Conservation (phyloP, 306 rosid genomes). For the Luffa aegyptiaca region DNA sequence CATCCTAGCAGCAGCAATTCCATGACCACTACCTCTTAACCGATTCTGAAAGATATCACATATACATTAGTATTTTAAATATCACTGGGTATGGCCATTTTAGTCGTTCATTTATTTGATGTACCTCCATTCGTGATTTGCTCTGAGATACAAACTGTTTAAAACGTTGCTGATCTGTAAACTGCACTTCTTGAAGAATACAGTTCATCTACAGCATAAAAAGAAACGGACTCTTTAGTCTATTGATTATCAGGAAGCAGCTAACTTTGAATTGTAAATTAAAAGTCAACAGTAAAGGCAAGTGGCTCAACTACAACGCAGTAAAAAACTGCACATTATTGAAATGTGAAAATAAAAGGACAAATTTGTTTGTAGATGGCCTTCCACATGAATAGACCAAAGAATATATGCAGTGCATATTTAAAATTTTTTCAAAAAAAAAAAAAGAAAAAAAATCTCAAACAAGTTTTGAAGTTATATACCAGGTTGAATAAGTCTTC, state of each 20-base stretch:
- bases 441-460: not conserved
- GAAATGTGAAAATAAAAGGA: not conserved
- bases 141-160: constrained; percentile 94
- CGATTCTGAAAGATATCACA: constrained; percentile 50
- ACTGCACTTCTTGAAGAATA: constrained; percentile 91
- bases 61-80: not conserved
- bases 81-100: not conserved
- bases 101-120: not conserved
- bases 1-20: constrained; percentile 96
- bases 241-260: constrained; percentile 13
- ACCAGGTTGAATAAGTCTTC: constrained; percentile 92
- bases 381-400: not conserved
- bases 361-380: not conserved
- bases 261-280: not conserved
- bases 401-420: not conserved
- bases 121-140: constrained; percentile 97
- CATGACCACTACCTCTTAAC: constrained; percentile 94
- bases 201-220: constrained; percentile 48
- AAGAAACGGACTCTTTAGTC: constrained; percentile 13
- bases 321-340: not conserved
- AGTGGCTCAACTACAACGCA: not conserved
- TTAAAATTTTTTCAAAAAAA: too few species aligned
- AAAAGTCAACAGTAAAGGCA: not conserved
- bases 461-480: not conserved
- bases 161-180: constrained; percentile 92